Evolutionary conservation across 1,284 basidiomycete species (phyloP).

Genomic region (Cystobasidium sp.): DNA sequence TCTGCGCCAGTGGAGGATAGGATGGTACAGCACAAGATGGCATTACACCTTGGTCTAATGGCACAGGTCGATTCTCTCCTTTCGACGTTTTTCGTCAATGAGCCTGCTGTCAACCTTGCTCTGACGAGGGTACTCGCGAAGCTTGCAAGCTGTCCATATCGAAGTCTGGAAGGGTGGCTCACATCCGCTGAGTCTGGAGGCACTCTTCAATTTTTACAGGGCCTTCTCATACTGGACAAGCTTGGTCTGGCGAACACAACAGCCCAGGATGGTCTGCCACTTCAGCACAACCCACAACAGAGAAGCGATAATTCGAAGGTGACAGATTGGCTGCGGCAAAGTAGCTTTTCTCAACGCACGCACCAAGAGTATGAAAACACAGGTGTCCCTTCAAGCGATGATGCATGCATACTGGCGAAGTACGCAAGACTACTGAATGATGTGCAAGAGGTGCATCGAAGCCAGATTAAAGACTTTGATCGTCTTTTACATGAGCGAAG

Average conservation of each 20-base stretch:
- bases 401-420: conserved; percentile 10
- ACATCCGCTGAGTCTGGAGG: conserved; percentile 37
- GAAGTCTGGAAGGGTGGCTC: conserved; percentile 86
- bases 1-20: conserved; percentile 9
- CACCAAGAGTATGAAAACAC: conserved; percentile 4
- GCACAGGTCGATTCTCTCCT: conserved; percentile 69
- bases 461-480: conserved; percentile 78
- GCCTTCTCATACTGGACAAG: not conserved
- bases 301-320: conserved; percentile 46
- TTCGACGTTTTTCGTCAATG: conserved; percentile 78
- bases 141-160: conserved; percentile 78
- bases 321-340: conserved; percentile 44
- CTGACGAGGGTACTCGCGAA: conserved; percentile 79
- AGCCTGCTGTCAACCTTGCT: conserved; percentile 84
- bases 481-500: conserved; percentile 80
- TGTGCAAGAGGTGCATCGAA: conserved; percentile 63
- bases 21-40: conserved; percentile 35
- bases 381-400: conserved; percentile 48
- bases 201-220: not conserved
- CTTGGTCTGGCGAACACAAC: not conserved
- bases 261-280: not conserved
- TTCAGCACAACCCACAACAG: conserved; percentile 38
- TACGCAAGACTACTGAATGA: not conserved
- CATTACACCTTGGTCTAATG: conserved; percentile 7
- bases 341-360: conserved; percentile 14